Base-by-base conservation (phyloP, 441 rosid genomes). In the Gossypium schwendimanii region DNA sequence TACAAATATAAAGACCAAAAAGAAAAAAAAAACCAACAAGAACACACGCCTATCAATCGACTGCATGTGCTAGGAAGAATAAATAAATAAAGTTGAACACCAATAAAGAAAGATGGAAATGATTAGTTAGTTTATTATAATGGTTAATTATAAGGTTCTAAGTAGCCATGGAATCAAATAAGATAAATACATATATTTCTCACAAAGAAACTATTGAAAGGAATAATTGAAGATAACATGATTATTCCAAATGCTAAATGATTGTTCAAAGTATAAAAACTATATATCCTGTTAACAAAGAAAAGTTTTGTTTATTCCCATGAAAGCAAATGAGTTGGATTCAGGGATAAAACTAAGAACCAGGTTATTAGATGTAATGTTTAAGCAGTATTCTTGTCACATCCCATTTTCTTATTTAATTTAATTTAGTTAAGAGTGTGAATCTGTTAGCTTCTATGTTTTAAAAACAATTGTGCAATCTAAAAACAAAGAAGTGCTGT, bases 301-400 rank as follows among this genome's bases (percentile, higher is more conserved):
- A 26, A 26, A 3, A 26, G 31, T 26, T 26, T 26, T 26, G 4
- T 26, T 26, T 26, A 26, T 26, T 26, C 31, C 3, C 31, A 93
- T 21, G 72, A 87, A 91, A 4, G 96, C 92, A 18, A 87, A 76
- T 2, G 97, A 90, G 26, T 54, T 75, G 5, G 52, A 31, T 4
- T 52, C 20, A 41, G 96, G 96, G 64, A 70, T 80, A 59, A 93
- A 89, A 9, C 76, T 55, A 58, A 93, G 78, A 14, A 77, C 78
- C 1, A 93, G 77, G 28, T 63, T 69, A 73, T 73, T 75, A 17
- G 88, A 70, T 3, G 91, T 70, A 45, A 81, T 55, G 77, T 87
- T 80, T 68, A 93, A 59, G 72, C 79, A 86, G 83, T 80, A 93
- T 47, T 93, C 93, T 70, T 77, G 0, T 26, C 5, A 26, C 4